Base-by-base conservation (phyloP, 192 early-diverging fungal species). In the Obelidium mucronatum region DNA sequence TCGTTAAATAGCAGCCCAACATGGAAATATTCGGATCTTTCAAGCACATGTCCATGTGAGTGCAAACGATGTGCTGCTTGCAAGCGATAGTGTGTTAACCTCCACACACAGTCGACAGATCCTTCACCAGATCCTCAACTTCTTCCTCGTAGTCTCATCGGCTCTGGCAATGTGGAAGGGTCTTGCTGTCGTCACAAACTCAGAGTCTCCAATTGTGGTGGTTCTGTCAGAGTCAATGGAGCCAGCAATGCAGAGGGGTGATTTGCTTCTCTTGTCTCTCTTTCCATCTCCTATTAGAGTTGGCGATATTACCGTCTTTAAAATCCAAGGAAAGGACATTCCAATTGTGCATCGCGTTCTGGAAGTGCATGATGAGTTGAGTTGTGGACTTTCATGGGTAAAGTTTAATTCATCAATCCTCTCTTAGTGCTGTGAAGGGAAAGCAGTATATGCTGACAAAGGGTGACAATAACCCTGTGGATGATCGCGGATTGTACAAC, bases 81-180 rank as follows among this genome's bases (percentile, higher is more conserved):
- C 51, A 52, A 13, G 51, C 51, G 13, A 17, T 13, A 17, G 51
- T 13, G 13, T 52, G 51, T n/a, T 13, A 13, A 52, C 51, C 51
- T 52, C 55, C n/a, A 26, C 34, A 33, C n/a, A 66, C 63, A 77
- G 76, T 33, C 76, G 76, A 13, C 71, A 84, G 77, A 58, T 81
- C 28, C 75, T 77, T 36, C 78, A 79, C 39, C 96, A 97, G 82
- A 80, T 89, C 22, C 88, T 99, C 63, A 97, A 94, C 81, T 91
- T 99, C 51, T 76, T 94, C 73, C 91, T 95, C 85, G 94, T 97
- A 71, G 82, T 95, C 56, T 89, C 94, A 24, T 94, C 94, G 54
- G 97, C 96, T 70, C 89, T 99, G 78, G 96, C 96, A 93, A 92
- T 96, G 52, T 99, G 96, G 96, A 99, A 99, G 81, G 93, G 91